A percentile compares a stretch with the other conserved stretches of the same genome.
phyloP scores from a whole-genome alignment of 1,284 basidiomycete species.

The Ustilago loliicola region DNA sequence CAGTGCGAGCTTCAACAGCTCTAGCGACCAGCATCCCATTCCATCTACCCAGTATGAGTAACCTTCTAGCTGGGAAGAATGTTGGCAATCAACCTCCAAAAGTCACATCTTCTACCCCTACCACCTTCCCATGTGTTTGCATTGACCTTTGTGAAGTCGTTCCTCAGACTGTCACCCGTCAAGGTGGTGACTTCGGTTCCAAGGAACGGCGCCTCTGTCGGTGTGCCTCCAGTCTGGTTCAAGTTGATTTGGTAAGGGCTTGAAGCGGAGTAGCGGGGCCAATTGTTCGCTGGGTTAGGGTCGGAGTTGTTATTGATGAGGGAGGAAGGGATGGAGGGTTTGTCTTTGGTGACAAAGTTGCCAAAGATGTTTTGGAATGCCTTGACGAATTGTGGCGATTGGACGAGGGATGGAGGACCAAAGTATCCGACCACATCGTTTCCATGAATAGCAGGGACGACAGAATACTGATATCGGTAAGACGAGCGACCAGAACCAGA shows the following conservation, averaged over 20 bases:
- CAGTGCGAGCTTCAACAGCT: not conserved
- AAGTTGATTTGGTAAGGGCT: constrained; percentile 41
- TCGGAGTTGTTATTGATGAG: constrained; percentile 15
- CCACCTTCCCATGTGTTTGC: constrained; percentile 28
- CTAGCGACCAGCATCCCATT: not conserved
- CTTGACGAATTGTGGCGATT: constrained; percentile 29
- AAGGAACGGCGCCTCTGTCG: not conserved
- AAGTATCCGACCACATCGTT: constrained; percentile 39
- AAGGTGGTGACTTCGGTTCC: constrained; percentile 11
- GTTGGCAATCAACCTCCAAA: constrained; percentile 18
- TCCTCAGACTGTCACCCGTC: constrained; percentile 1
- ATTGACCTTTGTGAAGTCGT: constrained; percentile 21
- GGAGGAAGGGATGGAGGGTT: constrained; percentile 34
- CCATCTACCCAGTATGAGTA: not conserved
- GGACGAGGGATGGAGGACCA: constrained; percentile 21
- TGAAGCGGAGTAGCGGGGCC: constrained; percentile 26
- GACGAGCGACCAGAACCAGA: constrained; percentile 29
- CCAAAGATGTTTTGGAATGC: constrained; percentile 41
- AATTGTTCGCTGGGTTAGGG: constrained; percentile 24
- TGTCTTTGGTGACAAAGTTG: constrained; percentile 36
- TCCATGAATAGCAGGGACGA: constrained; percentile 39
- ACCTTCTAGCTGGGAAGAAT: constrained; percentile 4
- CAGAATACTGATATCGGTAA: constrained; percentile 43
- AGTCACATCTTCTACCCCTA: constrained; percentile 18
- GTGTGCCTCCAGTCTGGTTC: constrained; percentile 37